phyloP scores from a whole-genome alignment of 768 basidiomycete species.

The Hydnum rufescens region DNA sequence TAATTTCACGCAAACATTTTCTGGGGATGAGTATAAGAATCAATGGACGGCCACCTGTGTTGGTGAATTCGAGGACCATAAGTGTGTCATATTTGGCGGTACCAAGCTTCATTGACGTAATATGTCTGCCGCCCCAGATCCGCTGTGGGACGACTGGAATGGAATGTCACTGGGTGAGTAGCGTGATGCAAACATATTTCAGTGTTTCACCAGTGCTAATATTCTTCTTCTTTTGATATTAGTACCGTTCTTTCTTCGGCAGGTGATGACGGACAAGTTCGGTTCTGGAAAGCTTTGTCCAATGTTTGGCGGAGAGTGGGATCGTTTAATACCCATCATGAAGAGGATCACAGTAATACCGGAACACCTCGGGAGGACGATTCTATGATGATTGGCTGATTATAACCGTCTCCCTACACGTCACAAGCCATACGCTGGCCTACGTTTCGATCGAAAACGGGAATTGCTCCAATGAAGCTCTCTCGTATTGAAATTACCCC shows the following conservation, averaged over 20 bases:
- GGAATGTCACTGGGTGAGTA: slow-evolving; percentile 72
- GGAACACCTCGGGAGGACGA: slow-evolving; percentile 21
- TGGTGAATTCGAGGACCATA: slow-evolving; percentile 76
- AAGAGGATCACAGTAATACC: slow-evolving; percentile 27
- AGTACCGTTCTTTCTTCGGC: slow-evolving; percentile 70
- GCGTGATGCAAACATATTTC: background rate
- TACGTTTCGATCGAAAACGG: no score
- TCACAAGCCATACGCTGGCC: no score
- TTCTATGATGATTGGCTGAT: background rate
- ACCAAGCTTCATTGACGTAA: background rate
- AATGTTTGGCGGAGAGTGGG: slow-evolving; percentile 74
- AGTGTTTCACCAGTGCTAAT: slow-evolving; percentile 2
- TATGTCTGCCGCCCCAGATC: slow-evolving; percentile 25
- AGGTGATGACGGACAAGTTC: slow-evolving; percentile 64
- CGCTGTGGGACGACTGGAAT: slow-evolving; percentile 70
- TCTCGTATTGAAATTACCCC: no score
- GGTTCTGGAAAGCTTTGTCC: slow-evolving; percentile 70
- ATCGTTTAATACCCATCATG: slow-evolving; percentile 62
- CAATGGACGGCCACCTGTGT: slow-evolving; percentile 60
- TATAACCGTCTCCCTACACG: no score
- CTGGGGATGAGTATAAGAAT: slow-evolving; percentile 21
- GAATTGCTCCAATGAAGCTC: no score
- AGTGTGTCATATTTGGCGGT: slow-evolving; percentile 23
- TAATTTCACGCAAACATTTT: slow-evolving; percentile 25
- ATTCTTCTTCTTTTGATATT: background rate